Evolutionary conservation across 352 stramenopile species (phyloP), one percentile per base, ranked within the genome.

Genomic region (Sclerospora graminicola): DNA sequence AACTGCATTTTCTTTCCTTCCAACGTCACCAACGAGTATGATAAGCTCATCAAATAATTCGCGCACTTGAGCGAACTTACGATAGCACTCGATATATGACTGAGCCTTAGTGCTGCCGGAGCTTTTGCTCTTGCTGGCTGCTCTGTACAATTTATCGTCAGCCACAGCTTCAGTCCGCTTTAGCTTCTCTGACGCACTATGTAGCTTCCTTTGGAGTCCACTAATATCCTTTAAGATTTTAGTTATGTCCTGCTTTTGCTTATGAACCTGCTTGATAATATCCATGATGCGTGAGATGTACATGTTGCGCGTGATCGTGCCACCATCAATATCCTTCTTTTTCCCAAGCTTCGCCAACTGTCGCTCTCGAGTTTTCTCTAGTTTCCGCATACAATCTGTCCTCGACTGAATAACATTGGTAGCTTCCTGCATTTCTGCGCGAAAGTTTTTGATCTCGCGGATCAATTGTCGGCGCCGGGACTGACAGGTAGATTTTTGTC

Each of bases 201-300:
- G 92, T 26, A 92, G 57, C 26, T 91, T 67, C 39, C 87, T 89
- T 45, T 91, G 80, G 24, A 91, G 60, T 1, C 44, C 43, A 18
- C 66, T 84, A 31, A 91, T 89, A 33, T 91, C 80, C 8, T 75
- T 56, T 18, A 91, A 66, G 48, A 91, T 83, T 45, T 88, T 89
- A 9, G 59, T 40, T 16, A 94, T 94, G 29, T 92, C 82, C 23
- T 75, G 59, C 40, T 92, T 95, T 41, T 95, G 82, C 59, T 94
- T 93, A 51, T 87, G 69, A 19, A 93, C 79, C 28, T 88, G 72
- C 49, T 89, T 88, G 63, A 89, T 95, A 48, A 95, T 94, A 49
- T 93, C 84, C 68, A 94, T 84, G 49, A 95, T 94, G 1, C 84
- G 79, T 21, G 75, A 71, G 19, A 74, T 94, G 63, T 95, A 95